These are phyloP conservation scores for Kodamaea sagamina DNA, from an alignment of 805 yeast genomes.

Conservation along the genomic window DNA sequence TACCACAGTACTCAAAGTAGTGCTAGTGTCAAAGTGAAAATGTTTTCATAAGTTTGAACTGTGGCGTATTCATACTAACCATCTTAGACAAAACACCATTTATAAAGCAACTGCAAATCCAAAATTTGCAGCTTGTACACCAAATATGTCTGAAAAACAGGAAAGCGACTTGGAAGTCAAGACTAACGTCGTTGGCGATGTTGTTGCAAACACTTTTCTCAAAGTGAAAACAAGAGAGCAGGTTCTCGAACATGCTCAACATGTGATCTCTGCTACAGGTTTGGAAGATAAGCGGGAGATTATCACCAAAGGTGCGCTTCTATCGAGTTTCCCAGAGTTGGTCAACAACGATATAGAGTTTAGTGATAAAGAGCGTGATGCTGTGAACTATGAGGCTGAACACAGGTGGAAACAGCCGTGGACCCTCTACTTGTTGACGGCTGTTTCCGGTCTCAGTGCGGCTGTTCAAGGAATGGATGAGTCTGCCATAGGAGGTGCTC, in stretches of 20 bases:
- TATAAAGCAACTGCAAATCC: too few species aligned
- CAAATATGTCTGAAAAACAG: slow-evolving; percentile 1
- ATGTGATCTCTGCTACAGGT: background rate
- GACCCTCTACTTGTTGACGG: slow-evolving; percentile 7
- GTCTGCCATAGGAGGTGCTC: slow-evolving; percentile 22
- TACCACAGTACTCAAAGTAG: too few species aligned
- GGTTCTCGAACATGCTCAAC: slow-evolving; percentile 5
- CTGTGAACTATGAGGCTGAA: background rate
- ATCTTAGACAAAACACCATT: too few species aligned
- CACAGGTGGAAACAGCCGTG: slow-evolving; percentile 9
- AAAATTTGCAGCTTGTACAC: too few species aligned
- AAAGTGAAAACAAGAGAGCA: background rate
- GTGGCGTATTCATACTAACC: too few species aligned
- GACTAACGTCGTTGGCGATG: background rate
- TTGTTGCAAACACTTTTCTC: slow-evolving; percentile 8
- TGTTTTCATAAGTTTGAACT: too few species aligned
- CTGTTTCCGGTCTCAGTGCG: slow-evolving; percentile 13
- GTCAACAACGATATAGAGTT: background rate
- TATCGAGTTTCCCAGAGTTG: slow-evolving; percentile 4
- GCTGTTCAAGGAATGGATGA: slow-evolving; percentile 19
- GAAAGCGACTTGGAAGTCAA: slow-evolving; percentile 1
- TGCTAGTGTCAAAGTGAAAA: too few species aligned
- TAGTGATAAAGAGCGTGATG: background rate
- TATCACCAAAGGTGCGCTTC: slow-evolving; percentile 8
- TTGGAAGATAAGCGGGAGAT: slow-evolving; percentile 1